Evolutionary conservation across 129 eudicot genomes (phyloP), one percentile per base, ranked within the genome.

Genomic region (Flaveria bidentis): DNA sequence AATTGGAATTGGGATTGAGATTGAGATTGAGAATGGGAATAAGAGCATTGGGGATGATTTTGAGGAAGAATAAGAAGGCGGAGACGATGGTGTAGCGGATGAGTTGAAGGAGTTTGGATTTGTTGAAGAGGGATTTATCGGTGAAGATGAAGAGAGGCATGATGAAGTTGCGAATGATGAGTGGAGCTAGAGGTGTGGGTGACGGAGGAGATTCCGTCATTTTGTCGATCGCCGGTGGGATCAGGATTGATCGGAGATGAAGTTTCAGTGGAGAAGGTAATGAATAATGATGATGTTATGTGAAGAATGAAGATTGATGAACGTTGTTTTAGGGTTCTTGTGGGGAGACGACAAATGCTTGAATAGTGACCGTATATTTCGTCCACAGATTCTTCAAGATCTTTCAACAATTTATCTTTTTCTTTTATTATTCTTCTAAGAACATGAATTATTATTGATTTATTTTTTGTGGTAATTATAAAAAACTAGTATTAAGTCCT

Each of bases 91-190:
- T 23, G 11, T 41, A 61, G 11, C 94, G 91, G 13, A 90, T 60
- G 65, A 84, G 10, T 16, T 82, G 49, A 69, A 93, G 77, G 39
- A 78, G 14, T 30, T 76, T 86, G 84, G 69, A 79, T 46, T 75
- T 90, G 1, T 73, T 71, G 15, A 76, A 3, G 13, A 86, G 80
- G 62, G 83, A 25, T 86, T 88, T 86, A 78, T 88, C 84, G 13
- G 87, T 74, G 63, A 55, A 81, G 69, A 85, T 14, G 51, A 90
- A 68, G 16, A 85, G 23, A 10, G 92, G 88, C 9, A 85, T 69
- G 14, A 86, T 7, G 23, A 93, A 9, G 75, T 85, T 85, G 5
- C 85, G 77, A 45, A 88, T 66, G 25, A 93, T 82, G 28, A 87
- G 58, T 33, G 86, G 83, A 68, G 87, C 83, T 62, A 83, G 81